phyloP scores from a whole-genome alignment of 176 grass and related monocot species.

The Eleusine indica region DNA sequence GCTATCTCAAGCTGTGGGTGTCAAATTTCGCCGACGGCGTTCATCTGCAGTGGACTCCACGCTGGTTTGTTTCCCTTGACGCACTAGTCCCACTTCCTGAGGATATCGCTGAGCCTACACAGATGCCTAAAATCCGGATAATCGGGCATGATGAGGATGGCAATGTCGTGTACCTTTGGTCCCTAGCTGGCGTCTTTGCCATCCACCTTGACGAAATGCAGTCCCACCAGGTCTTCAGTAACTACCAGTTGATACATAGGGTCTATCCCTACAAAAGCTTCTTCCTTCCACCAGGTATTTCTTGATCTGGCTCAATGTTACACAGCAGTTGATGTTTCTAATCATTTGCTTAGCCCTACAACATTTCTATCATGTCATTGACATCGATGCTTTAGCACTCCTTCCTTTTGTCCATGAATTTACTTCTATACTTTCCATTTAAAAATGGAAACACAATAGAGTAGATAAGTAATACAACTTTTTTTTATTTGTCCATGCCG shows the following conservation, averaged over 20 bases:
- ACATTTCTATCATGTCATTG: neutral
- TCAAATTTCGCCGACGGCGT: neutral
- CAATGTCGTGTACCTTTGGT: neutral
- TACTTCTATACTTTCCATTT: too few relatives aligned
- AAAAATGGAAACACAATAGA: too few relatives aligned
- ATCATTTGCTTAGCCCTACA: neutral
- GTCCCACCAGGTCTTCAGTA: neutral
- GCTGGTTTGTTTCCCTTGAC: neutral
- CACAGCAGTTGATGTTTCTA: neutral
- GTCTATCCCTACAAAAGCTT: conserved; percentile 19
- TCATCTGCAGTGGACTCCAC: neutral
- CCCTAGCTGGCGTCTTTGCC: neutral
- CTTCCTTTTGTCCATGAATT: too few relatives aligned
- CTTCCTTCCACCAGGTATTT: neutral
- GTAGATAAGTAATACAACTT: too few relatives aligned
- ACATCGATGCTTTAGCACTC: neutral
- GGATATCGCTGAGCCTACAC: neutral
- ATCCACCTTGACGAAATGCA: neutral
- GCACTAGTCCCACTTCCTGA: neutral
- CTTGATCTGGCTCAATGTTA: neutral
- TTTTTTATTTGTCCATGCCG: too few relatives aligned
- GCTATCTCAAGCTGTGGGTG: neutral
- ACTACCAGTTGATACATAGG: neutral
- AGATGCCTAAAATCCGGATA: neutral
- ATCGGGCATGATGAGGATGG: neutral